Base-by-base conservation (phyloP, 768 basidiomycete species). In the Lyophyllum shimeji region DNA sequence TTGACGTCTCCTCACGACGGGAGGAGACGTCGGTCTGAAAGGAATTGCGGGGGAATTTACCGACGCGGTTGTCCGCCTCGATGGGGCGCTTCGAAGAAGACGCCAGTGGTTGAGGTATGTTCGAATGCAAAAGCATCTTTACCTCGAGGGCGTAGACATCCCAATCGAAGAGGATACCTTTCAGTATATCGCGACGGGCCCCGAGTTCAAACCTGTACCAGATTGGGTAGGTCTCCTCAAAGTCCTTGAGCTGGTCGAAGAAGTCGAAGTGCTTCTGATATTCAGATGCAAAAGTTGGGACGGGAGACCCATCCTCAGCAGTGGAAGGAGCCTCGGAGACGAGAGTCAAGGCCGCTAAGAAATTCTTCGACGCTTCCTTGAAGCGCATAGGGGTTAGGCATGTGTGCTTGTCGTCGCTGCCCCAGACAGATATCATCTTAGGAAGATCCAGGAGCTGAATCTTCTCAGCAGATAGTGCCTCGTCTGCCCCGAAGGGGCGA, bases 131-230 rank as follows among this genome's bases (percentile, higher is more conserved):
- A 9, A 1, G 8, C 11, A 34, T 20, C 27, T 31, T 29, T 3
- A 49, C 47, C 47, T 49, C 31, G 1, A 20, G 13, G 21, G 55
- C 49, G 23, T 51, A 56, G 9, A n/a, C 39, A 11, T 39, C 12
- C 33, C n/a, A 27, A 29, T 56, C 44, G 29, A 57, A 62, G 3
- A 52, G 2, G 9, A 45, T 4, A 1, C 53, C 56, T 11, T 31
- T 31, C 0, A 60, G 23, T 9, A 63, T 56, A 1, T 44, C 52
- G 29, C 55, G 34, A 1, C 58, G 13, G 13, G 54, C 51, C 52
- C 54, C 25, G 3, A 46, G 3, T 25, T 63, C 59, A 29, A 63
- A 56, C 0, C 20, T 1, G 24, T 63, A 63, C 56, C 53, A 60
- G n/a, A 7, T 25, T 0, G 34, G 7, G 25, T 34, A 63, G 1